These are phyloP conservation scores for Candida corydali DNA, from an alignment of 805 yeast genomes.

Conservation along the genomic window DNA sequence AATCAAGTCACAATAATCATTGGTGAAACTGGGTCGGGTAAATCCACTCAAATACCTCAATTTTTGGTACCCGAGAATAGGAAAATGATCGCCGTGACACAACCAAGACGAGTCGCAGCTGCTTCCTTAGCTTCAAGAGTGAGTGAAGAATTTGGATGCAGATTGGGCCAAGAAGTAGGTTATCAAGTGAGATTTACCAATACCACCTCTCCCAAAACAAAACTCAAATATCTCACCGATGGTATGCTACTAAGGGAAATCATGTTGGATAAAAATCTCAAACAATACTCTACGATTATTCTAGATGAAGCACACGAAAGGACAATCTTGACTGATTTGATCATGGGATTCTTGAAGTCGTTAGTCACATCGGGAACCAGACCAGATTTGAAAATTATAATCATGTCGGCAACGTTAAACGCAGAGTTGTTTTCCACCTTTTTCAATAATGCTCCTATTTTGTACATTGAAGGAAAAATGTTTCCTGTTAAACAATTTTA, in stretches of 20 bases:
- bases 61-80: constrained; percentile 56
- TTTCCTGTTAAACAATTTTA: constrained; percentile 77
- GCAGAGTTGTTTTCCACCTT: constrained; percentile 82
- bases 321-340: constrained; percentile 83
- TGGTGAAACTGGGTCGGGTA: constrained; percentile 98
- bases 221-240: constrained; percentile 84
- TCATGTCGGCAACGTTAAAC: constrained; percentile 97
- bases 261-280: constrained; percentile 65
- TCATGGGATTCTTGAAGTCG: constrained; percentile 82
- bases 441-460: constrained; percentile 74
- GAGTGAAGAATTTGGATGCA: constrained; percentile 78
- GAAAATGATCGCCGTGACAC: constrained; percentile 82
- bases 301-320: constrained; percentile 98
- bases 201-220: constrained; percentile 47
- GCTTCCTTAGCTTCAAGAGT: constrained; percentile 91
- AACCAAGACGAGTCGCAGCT: constrained; percentile 97
- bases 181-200: constrained; percentile 91
- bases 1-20: constrained; percentile 75
- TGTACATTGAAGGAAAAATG: constrained; percentile 86
- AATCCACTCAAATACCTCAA: constrained; percentile 95
- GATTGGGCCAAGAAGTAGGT: constrained; percentile 79
- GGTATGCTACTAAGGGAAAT: constrained; percentile 95
- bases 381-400: constrained; percentile 60
- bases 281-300: constrained; percentile 68
- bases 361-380: constrained; percentile 47